These are phyloP conservation scores for Ceratocystiopsis minuta DNA, from an alignment of 2,329 filamentous ascomycete species.

Conservation along the genomic window DNA sequence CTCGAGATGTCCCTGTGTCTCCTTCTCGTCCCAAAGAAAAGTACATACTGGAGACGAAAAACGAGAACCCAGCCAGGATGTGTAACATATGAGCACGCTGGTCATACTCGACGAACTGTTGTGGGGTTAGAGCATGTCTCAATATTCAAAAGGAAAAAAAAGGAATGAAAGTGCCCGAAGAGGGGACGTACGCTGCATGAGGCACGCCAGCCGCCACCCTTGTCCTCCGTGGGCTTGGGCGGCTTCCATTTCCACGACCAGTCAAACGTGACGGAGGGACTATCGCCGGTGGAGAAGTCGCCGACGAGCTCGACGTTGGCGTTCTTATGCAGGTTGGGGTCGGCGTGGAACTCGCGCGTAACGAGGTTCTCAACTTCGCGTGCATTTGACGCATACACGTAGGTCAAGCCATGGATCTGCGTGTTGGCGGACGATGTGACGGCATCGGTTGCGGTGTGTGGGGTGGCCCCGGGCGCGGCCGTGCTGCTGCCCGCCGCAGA, in stretches of 20 bases:
- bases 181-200: slow-evolving; percentile 59
- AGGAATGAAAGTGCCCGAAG: not conserved
- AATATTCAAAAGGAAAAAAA: too few species aligned
- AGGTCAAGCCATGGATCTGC: slow-evolving; percentile 73
- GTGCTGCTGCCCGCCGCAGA: not conserved
- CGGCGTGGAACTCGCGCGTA: slow-evolving; percentile 87
- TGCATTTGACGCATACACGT: slow-evolving; percentile 69
- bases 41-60: slow-evolving; percentile 66
- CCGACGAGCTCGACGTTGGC: slow-evolving; percentile 91
- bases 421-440: slow-evolving; percentile 46
- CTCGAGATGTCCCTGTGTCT: too few species aligned
- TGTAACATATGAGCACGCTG: slow-evolving; percentile 76
- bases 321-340: slow-evolving; percentile 95
- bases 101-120: slow-evolving; percentile 88
- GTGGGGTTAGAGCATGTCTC: too few species aligned
- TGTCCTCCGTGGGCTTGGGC: slow-evolving; percentile 64
- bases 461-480: slow-evolving; percentile 7
- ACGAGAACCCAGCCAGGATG: slow-evolving; percentile 80
- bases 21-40: not conserved
- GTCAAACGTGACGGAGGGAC: slow-evolving; percentile 67
- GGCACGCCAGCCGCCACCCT: slow-evolving; percentile 84
- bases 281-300: slow-evolving; percentile 73
- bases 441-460: slow-evolving; percentile 21
- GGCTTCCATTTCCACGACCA: slow-evolving; percentile 98
- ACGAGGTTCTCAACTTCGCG: slow-evolving; percentile 86